A percentile compares a stretch with the other conserved stretches of the same genome.
phyloP scores from a whole-genome alignment of 2,329 filamentous ascomycete species.

The Alternaria ethzedia region DNA sequence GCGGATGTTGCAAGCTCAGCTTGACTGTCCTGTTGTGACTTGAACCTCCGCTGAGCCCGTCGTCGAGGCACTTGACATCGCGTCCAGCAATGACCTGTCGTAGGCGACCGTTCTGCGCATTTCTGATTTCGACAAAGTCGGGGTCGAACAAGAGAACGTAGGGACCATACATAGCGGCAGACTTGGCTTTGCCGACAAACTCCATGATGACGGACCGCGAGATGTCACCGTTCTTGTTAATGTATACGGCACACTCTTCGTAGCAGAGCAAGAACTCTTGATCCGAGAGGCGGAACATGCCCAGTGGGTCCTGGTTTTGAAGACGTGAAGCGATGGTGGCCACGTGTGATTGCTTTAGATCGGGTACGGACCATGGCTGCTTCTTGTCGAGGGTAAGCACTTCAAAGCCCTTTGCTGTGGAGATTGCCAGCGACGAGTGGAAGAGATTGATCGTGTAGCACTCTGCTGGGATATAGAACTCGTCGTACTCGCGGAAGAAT shows the following conservation, averaged over 20 bases:
- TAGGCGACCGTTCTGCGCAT: constrained; percentile 91
- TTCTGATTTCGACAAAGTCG: constrained; percentile 96
- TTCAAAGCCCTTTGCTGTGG: constrained; percentile 91
- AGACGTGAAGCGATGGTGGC: constrained; percentile 86
- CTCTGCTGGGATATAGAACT: constrained; percentile 96
- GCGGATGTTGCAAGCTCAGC: constrained; percentile 93
- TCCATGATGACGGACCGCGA: constrained; percentile 96
- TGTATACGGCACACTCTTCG: constrained; percentile 94
- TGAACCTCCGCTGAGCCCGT: constrained; percentile 54
- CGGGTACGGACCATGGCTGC: constrained; percentile 90
- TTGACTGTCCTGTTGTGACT: constrained; percentile 76
- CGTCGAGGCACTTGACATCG: constrained; percentile 89
- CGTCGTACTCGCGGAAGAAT: constrained; percentile 97
- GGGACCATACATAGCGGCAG: constrained; percentile 86
- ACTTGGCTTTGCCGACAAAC: constrained; percentile 91
- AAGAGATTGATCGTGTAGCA: constrained; percentile 96
- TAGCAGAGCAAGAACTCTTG: constrained; percentile 86
- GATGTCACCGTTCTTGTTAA: constrained; percentile 97
- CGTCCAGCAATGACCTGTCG: constrained; percentile 92
- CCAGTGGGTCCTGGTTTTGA: constrained; percentile 80
- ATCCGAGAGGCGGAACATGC: constrained; percentile 92
- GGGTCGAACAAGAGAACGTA: constrained; percentile 94
- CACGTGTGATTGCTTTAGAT: constrained; percentile 78
- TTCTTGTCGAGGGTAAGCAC: constrained; percentile 98
- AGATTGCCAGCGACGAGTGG: constrained; percentile 90